phyloP scores from a whole-genome alignment of 2,329 filamentous ascomycete genomes.

The Colletotrichum phormii region DNA sequence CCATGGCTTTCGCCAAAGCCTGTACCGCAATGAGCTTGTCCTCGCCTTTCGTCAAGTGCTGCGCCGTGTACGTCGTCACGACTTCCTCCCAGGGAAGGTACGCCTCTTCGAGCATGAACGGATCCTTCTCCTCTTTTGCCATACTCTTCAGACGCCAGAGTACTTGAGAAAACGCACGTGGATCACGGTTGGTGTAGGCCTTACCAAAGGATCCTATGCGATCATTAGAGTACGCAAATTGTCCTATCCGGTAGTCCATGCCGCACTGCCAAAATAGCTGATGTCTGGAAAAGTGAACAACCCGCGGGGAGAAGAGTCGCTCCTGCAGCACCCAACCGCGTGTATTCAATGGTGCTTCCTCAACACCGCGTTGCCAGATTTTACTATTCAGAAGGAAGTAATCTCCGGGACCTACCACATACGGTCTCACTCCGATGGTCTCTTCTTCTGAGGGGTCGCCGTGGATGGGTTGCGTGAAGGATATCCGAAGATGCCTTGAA shows the following conservation, averaged over 20 bases:
- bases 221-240: background rate
- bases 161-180: background rate
- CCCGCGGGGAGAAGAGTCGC: conserved; percentile 38
- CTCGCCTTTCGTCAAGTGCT: background rate
- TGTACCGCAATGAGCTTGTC: background rate
- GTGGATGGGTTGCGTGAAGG: background rate
- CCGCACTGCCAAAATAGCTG: conserved; percentile 39
- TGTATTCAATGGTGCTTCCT: conserved; percentile 26
- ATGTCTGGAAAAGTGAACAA: conserved; percentile 32
- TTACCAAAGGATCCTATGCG: background rate
- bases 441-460: background rate
- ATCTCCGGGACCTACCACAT: background rate
- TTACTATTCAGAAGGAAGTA: background rate
- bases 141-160: background rate
- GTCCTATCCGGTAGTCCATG: background rate
- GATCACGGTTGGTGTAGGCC: background rate
- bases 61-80: background rate
- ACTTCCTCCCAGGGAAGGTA: background rate
- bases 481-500: background rate
- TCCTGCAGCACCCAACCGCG: conserved; percentile 42
- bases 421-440: background rate
- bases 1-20: background rate
- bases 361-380: background rate
- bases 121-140: background rate
- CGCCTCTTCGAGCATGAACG: background rate